Evolutionary conservation across 352 stramenopile species (phyloP).

Genomic region (Phytophthora ohioensis): DNA sequence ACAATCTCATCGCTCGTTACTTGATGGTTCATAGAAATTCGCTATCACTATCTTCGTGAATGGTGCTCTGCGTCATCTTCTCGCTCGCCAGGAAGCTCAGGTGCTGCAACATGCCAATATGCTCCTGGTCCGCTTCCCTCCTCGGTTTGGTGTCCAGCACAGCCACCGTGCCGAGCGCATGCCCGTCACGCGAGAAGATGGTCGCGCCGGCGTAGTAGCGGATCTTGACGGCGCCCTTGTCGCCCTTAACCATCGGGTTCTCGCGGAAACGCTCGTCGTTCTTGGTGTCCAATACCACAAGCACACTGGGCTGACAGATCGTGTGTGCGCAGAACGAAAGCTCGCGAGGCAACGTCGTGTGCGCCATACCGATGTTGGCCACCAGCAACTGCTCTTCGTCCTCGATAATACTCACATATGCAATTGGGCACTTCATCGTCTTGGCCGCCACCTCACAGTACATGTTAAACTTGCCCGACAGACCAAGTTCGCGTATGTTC

Average conservation of each 20-base stretch:
- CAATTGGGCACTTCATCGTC: slow-evolving; percentile 90
- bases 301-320: slow-evolving; percentile 80
- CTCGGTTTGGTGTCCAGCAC: slow-evolving; percentile 87
- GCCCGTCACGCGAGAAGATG: slow-evolving; percentile 83
- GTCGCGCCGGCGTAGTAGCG: slow-evolving; percentile 88
- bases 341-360: slow-evolving; percentile 81
- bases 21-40: slow-evolving; percentile 69
- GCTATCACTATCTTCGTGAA: slow-evolving; percentile 82
- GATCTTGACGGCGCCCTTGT: slow-evolving; percentile 88
- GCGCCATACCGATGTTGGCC: slow-evolving; percentile 87
- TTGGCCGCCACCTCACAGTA: slow-evolving; percentile 89
- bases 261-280: slow-evolving; percentile 87
- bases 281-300: slow-evolving; percentile 89
- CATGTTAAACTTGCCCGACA: slow-evolving; percentile 88
- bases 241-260: slow-evolving; percentile 89
- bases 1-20: slow-evolving; percentile 33
- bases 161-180: slow-evolving; percentile 83
- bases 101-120: slow-evolving; percentile 90
- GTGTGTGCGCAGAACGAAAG: slow-evolving; percentile 89
- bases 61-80: slow-evolving; percentile 89
- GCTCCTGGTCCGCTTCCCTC: slow-evolving; percentile 80
- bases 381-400: slow-evolving; percentile 86
- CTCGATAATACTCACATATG: slow-evolving; percentile 89
- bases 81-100: slow-evolving; percentile 88
- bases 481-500: slow-evolving; percentile 79